Evolutionary conservation across 495 filamentous ascomycete species (phyloP), one percentile per base, ranked within the genome.

Genomic region (Penicillium pulvis): DNA sequence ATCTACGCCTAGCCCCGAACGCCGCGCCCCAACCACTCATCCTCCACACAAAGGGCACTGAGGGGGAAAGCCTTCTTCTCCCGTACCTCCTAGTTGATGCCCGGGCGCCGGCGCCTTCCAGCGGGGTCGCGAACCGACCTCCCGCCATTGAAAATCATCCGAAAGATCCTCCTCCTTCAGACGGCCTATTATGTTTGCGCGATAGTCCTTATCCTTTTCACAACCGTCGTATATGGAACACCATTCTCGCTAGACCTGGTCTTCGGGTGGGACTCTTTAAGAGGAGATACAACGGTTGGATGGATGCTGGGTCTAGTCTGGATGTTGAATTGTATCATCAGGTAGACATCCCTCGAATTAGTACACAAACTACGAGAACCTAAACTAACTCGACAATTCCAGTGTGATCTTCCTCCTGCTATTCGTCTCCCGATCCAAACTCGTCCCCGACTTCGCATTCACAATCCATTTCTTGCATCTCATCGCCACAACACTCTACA

Each of bases 261-360:
- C 1, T 82, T 97, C 50, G 86, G 84, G 61, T 97, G 93, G 91
- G 79, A 85, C 52, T 80, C 83, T n/a, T 66, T 98, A 59, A 78
- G 93, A 58, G 93, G 91, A 39, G 95, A 98, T 77, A 96, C 89
- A 6, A 92, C 92, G 7, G 83, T 91, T 39, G 94, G 94, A 44
- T 99, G 93, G 93, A 89, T 93, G 71, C 65, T 95, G 61, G 91
- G 90, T 4, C 79, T 96, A 55, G 86, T 96, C 11, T 96, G 92
- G 92, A 67, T 96, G 70, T 73, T 96, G 64, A 88, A 89, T 66
- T 85, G 86, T 52, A 75, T 90, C 12, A 75, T 91, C 56, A 85
- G 87, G 93, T 97, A 71, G 42, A 85, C 39, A 12, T 41, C 39
- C 12, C 39, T 36, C 33, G 33, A 36, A 36, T 0, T 4, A 2